Percentiles rank a stretch among this genome's conserved stretches.
These are phyloP conservation scores for Plantago major DNA, from an alignment of 257 asterid species.

Conservation along the genomic window DNA sequence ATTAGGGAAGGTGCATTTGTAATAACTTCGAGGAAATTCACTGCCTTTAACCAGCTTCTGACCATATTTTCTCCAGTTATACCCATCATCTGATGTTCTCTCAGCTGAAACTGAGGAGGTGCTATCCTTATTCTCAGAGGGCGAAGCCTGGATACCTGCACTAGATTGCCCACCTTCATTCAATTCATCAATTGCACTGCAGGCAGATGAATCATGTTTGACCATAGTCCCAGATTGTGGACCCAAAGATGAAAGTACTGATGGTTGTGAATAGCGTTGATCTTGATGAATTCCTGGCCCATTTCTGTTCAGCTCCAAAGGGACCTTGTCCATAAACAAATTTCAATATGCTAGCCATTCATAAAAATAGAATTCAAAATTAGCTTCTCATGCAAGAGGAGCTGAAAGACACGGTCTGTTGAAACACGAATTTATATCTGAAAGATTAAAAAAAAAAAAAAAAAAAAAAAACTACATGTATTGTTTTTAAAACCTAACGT, in stretches of 20 bases:
- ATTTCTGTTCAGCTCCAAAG: constrained; percentile 47
- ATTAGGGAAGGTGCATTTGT: constrained; percentile 90
- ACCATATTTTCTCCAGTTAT: too few species aligned
- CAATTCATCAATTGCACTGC: constrained; percentile 40
- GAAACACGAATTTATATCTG: background rate
- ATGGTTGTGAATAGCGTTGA: constrained; percentile 41
- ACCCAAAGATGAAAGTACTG: constrained; percentile 35
- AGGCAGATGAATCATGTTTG: constrained; percentile 31
- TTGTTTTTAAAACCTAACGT: background rate
- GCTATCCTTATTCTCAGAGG: constrained; percentile 52
- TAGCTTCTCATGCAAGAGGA: constrained; percentile 18
- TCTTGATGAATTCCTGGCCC: constrained; percentile 43
- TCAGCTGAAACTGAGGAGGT: constrained; percentile 49
- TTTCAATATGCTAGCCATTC: constrained; percentile 6
- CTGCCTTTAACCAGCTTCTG: constrained; percentile 98
- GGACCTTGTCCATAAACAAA: constrained; percentile 43
- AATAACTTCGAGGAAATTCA: constrained; percentile 95
- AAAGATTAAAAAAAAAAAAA: background rate
- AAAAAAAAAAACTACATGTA: background rate
- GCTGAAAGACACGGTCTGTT: constrained; percentile 1
- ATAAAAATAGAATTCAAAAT: constrained; percentile 12
- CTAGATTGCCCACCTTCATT: constrained; percentile 39
- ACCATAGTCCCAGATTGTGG: constrained; percentile 36
- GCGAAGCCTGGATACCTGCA: constrained; percentile 38
- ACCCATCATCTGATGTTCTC: constrained; percentile 83